Evolutionary conservation across 1,284 basidiomycete genomes (phyloP).

Genomic region (Heliocybe sulcata): DNA sequence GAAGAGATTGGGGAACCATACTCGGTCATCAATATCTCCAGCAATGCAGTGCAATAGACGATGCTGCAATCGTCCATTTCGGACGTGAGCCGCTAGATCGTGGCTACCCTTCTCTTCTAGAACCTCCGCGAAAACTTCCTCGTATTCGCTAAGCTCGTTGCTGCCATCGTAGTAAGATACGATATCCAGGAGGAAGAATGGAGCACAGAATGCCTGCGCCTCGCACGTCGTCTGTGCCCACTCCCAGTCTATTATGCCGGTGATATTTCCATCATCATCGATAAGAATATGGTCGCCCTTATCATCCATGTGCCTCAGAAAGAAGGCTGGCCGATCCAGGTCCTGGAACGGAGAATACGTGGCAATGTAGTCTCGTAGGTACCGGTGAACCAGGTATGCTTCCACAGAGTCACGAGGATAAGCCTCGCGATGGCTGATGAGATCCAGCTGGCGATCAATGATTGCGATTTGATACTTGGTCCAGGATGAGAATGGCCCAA

Average conservation of each 20-base stretch:
- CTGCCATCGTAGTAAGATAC: conserved; percentile 3
- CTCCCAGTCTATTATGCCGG: conserved; percentile 23
- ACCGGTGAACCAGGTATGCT: conserved; percentile 12
- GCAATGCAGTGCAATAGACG: background rate
- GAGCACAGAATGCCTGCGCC: conserved; percentile 12
- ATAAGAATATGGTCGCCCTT: conserved; percentile 21
- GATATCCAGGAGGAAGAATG: conserved; percentile 7
- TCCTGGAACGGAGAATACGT: background rate
- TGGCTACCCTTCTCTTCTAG: conserved; percentile 2
- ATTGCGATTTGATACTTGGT: conserved; percentile 2
- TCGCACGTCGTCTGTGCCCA: conserved; percentile 15
- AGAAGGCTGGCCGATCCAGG: conserved; percentile 8
- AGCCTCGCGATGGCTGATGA: conserved; percentile 5
- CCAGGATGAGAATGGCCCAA: conserved; percentile 7
- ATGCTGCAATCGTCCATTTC: background rate
- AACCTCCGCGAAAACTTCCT: conserved; percentile 4
- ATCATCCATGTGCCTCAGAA: conserved; percentile 22
- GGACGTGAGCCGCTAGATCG: conserved; percentile 7
- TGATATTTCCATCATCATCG: conserved; percentile 16
- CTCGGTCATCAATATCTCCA: background rate
- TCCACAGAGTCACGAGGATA: conserved; percentile 5
- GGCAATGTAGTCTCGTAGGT: conserved; percentile 9
- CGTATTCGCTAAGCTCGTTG: conserved; percentile 6
- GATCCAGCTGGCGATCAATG: conserved; percentile 3
- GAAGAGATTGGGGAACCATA: background rate